Conservation (phyloP, 2,329 filamentous ascomycete species). For the Fusarium sp. region DNA sequence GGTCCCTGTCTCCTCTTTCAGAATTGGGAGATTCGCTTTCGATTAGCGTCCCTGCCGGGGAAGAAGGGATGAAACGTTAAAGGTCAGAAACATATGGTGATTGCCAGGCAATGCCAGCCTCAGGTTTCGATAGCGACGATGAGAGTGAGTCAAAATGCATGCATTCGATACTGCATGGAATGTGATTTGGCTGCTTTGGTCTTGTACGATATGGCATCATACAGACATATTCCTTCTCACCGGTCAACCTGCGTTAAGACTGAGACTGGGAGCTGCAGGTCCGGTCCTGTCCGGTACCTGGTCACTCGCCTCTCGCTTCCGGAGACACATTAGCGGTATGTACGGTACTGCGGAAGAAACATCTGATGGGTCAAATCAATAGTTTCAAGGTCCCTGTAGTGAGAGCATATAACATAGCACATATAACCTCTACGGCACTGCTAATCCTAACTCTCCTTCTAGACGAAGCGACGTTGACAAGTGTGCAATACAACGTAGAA, state of each 20-base stretch:
- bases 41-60: slow-evolving; percentile 25
- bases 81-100: slow-evolving; percentile 25
- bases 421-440: slow-evolving; percentile 33
- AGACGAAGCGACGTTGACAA: slow-evolving; percentile 23
- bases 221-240: not conserved
- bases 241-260: not conserved
- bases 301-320: slow-evolving; percentile 2
- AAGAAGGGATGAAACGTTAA: slow-evolving; percentile 39
- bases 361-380: slow-evolving; percentile 34
- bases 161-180: not conserved
- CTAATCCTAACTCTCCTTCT: not conserved
- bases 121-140: slow-evolving; percentile 12
- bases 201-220: slow-evolving; percentile 12
- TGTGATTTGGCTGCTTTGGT: slow-evolving; percentile 5
- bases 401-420: slow-evolving; percentile 30
- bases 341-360: slow-evolving; percentile 2
- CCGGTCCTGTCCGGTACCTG: not conserved
- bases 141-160: not conserved
- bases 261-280: slow-evolving; percentile 1
- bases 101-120: slow-evolving; percentile 7
- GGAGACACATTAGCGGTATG: not conserved
- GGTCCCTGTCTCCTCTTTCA: slow-evolving; percentile 24
- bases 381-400: slow-evolving; percentile 26
- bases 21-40: not conserved
- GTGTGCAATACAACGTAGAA: slow-evolving; percentile 17